phyloP scores from a whole-genome alignment of 2,329 filamentous ascomycete species.

The Penicillium hesseltinei region DNA sequence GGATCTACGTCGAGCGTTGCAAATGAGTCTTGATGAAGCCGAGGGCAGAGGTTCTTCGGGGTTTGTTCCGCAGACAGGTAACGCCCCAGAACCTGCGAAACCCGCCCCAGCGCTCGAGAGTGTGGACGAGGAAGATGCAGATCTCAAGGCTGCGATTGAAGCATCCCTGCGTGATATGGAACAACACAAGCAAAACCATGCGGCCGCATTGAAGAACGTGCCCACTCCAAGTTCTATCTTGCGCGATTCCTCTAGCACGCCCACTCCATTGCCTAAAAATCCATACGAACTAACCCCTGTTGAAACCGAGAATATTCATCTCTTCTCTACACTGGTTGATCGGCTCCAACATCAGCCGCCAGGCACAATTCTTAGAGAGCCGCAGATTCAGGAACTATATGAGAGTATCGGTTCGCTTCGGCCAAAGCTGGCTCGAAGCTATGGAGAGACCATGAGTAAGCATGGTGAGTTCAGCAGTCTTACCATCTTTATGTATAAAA shows the following conservation, averaged over 20 bases:
- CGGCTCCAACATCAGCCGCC: slow-evolving; percentile 91
- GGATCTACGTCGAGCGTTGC: slow-evolving; percentile 85
- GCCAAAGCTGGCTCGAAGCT: slow-evolving; percentile 90
- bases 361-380: slow-evolving; percentile 92
- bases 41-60: slow-evolving; percentile 68
- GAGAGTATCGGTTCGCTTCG: slow-evolving; percentile 92
- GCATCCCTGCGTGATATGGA: slow-evolving; percentile 96
- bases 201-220: slow-evolving; percentile 78
- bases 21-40: slow-evolving; percentile 96
- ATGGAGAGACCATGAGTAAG: slow-evolving; percentile 99
- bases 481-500: neutral
- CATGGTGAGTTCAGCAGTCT: slow-evolving; percentile 63
- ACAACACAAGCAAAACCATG: slow-evolving; percentile 90
- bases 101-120: slow-evolving; percentile 42
- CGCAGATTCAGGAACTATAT: slow-evolving; percentile 96
- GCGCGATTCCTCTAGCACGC: slow-evolving; percentile 48
- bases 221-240: slow-evolving; percentile 55
- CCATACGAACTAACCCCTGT: slow-evolving; percentile 92
- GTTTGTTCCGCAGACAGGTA: slow-evolving; percentile 66
- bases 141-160: slow-evolving; percentile 91
- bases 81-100: slow-evolving; percentile 40
- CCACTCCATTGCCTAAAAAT: slow-evolving; percentile 68
- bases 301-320: slow-evolving; percentile 95
- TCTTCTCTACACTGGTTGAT: slow-evolving; percentile 92
- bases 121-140: slow-evolving; percentile 79